These are phyloP conservation scores for Amphirosellinia nigrospora DNA, from an alignment of 495 filamentous ascomycete genomes.

Conservation along the genomic window DNA sequence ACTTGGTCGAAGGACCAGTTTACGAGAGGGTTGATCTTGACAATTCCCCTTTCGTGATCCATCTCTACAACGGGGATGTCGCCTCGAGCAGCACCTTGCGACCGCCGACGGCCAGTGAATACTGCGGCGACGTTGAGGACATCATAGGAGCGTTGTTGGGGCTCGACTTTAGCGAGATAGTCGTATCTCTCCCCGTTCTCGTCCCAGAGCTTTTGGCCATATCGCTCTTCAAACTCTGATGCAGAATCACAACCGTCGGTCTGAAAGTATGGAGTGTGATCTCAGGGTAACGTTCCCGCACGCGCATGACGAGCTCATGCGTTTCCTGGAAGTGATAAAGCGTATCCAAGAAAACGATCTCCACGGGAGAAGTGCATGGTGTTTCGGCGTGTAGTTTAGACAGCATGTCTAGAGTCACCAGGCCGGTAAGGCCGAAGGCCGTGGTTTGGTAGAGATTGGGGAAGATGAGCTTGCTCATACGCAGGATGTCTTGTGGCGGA, in stretches of 20 bases:
- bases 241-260: constrained; percentile 69
- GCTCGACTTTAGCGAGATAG: constrained; percentile 94
- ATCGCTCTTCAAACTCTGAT: constrained; percentile 74
- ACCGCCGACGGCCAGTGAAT: constrained; percentile 84
- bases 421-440: constrained; percentile 88
- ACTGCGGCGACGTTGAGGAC: constrained; percentile 88
- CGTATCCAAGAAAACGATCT: constrained; percentile 94
- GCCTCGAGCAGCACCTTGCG: constrained; percentile 88
- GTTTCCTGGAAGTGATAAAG: constrained; percentile 93
- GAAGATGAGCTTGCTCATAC: constrained; percentile 87
- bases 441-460: constrained; percentile 92
- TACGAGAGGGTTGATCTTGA: constrained; percentile 95
- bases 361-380: constrained; percentile 64
- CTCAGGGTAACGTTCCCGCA: constrained; percentile 73
- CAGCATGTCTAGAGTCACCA: constrained; percentile 91
- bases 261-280: constrained; percentile 85
- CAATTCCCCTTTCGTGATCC: constrained; percentile 77
- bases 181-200: constrained; percentile 85
- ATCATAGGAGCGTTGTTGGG: constrained; percentile 84
- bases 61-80: constrained; percentile 86
- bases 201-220: constrained; percentile 87
- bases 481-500: constrained; percentile 76
- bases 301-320: constrained; percentile 74
- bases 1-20: constrained; percentile 93
- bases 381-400: constrained; percentile 79